Evolutionary conservation across 2,329 filamentous ascomycete species (phyloP), one percentile per base, ranked within the genome.

Genomic region (Colletotrichum godetiae): DNA sequence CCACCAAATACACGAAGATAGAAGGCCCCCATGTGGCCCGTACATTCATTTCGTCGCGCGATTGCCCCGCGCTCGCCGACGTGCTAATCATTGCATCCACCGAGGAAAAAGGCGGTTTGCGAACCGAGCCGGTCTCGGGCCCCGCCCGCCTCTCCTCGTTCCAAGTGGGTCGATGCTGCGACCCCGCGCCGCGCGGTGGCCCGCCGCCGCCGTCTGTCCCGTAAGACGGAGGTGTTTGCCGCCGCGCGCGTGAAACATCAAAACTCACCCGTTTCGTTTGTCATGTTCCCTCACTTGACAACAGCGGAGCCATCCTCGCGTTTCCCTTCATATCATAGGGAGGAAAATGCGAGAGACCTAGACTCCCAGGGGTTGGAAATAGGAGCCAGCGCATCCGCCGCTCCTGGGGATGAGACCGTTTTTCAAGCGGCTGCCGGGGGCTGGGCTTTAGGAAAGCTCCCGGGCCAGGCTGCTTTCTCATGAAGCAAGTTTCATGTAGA

Each of bases 91-190:
- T 70, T 76, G 73, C 74, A 72, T 49, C 63, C 52, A 68, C 68
- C 68, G 77, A 77, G 75, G 67, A 53, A 53, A 55, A 75, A 72
- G 64, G 79, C 37, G 15, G 37, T 42, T 78, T 78, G 79, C 76
- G 79, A 75, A 75, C 80, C 84, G 84, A 86, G 86, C 86, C 82
- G 86, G 86, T 81, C 83, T 85, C 83, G 83, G 78, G 78, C 46
- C 46, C 37, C 22, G 68, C 55, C 65, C 35, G 62, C 66, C 61
- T 57, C 61, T 57, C 72, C 71, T 71, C 71, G 68, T 52, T 62
- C 63, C 83, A 81, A 82, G 81, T 84, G 85, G 86, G 87, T 86
- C 86, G 86, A 88, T 88, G 85, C 86, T 88, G 82, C 86, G 86
- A 78, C 85, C 86, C 83, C 85, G 77, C 83, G 82, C 80, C 81